Conservation (phyloP, 768 basidiomycete genomes). For the Podaxis sp. region DNA sequence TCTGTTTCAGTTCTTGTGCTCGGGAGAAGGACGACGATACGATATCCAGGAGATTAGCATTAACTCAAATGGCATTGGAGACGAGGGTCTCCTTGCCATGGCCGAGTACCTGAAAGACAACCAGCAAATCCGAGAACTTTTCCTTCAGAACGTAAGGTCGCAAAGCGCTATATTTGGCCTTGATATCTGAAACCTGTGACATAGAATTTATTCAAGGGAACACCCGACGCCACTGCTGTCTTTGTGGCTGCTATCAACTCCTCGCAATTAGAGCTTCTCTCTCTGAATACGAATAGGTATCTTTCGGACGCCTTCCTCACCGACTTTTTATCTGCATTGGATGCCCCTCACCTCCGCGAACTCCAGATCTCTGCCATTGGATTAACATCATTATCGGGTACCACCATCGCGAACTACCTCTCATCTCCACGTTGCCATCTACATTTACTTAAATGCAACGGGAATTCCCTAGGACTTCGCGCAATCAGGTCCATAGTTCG, state of each 20-base stretch:
- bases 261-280: slow-evolving; percentile 46
- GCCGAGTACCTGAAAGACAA: slow-evolving; percentile 46
- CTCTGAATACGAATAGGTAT: slow-evolving; percentile 42
- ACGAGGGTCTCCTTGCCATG: slow-evolving; percentile 51
- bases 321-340: slow-evolving; percentile 45
- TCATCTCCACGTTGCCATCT: slow-evolving; percentile 47
- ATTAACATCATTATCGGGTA: slow-evolving; percentile 37
- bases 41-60: slow-evolving; percentile 51
- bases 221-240: slow-evolving; percentile 27
- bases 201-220: slow-evolving; percentile 25
- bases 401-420: slow-evolving; percentile 44
- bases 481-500: slow-evolving; percentile 41
- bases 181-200: not conserved
- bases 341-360: slow-evolving; percentile 44
- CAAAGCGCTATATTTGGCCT: not conserved
- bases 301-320: slow-evolving; percentile 49
- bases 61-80: slow-evolving; percentile 52
- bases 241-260: slow-evolving; percentile 51
- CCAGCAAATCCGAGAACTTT: slow-evolving; percentile 39
- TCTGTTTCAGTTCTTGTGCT: slow-evolving; percentile 51
- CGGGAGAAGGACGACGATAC: slow-evolving; percentile 40
- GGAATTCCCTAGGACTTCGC: slow-evolving; percentile 45
- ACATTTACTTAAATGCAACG: slow-evolving; percentile 47
- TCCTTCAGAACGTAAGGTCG: slow-evolving; percentile 52
- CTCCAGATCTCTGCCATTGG: slow-evolving; percentile 52